These are phyloP conservation scores for Torrubiellomyces zombiae DNA, from an alignment of 2,329 filamentous ascomycete species.

Conservation along the genomic window DNA sequence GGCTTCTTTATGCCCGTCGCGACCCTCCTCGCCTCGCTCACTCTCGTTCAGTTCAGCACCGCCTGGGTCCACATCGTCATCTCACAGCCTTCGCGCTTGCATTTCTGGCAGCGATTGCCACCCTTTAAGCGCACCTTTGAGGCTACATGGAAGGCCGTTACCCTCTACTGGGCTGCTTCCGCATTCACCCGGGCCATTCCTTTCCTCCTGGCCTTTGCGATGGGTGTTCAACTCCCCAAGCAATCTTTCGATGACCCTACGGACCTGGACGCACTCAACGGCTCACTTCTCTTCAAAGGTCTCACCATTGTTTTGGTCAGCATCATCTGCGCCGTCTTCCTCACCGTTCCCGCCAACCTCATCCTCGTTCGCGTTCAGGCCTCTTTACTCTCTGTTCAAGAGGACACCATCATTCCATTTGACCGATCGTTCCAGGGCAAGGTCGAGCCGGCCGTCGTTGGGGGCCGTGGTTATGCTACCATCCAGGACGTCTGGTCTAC, in stretches of 20 bases:
- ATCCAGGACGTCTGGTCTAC: conserved; percentile 64
- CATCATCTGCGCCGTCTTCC: conserved; percentile 37
- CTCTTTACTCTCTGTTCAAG: conserved; percentile 64
- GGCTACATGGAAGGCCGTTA: conserved; percentile 51
- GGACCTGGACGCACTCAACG: conserved; percentile 12
- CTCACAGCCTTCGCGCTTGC: conserved; percentile 44
- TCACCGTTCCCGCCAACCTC: conserved; percentile 61
- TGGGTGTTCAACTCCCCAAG: conserved; percentile 25
- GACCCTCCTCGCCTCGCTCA: conserved; percentile 39
- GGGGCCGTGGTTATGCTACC: conserved; percentile 53
- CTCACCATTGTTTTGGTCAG: conserved; percentile 26
- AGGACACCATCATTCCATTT: conserved; percentile 76
- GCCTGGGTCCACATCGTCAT: conserved; percentile 81
- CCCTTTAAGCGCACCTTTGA: conserved; percentile 45
- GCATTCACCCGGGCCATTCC: conserved; percentile 33
- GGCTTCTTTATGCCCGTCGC: conserved; percentile 22
- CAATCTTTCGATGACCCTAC: conserved; percentile 20
- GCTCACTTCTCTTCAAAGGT: conserved; percentile 20
- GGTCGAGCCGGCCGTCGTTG: conserved; percentile 57
- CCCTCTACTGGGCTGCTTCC: conserved; percentile 42
- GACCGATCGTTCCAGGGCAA: conserved; percentile 73
- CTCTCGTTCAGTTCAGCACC: conserved; percentile 51
- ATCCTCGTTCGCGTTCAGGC: conserved; percentile 73
- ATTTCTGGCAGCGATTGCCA: conserved; percentile 55
- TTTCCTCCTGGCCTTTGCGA: conserved; percentile 19